Evolutionary conservation across 192 early-diverging fungal species (phyloP).

Genomic region (Gonapodya sp.): DNA sequence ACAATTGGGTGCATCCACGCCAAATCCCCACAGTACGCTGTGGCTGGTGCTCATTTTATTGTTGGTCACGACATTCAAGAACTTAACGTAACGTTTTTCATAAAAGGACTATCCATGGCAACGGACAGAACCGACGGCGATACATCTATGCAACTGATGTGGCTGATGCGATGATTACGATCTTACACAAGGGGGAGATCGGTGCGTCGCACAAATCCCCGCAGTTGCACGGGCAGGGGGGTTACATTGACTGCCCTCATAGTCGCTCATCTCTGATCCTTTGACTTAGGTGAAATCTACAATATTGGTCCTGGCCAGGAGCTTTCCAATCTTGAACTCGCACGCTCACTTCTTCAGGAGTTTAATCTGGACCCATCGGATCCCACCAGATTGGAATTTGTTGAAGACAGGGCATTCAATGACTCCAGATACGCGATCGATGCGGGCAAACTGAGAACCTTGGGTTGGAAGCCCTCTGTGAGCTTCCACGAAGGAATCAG

Average conservation of each 20-base stretch:
- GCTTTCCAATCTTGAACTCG: constrained; percentile 57
- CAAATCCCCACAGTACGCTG: neutral
- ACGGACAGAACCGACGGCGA: constrained; percentile 59
- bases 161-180: constrained; percentile 53
- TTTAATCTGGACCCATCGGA: constrained; percentile 32
- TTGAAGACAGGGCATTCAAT: constrained; percentile 68
- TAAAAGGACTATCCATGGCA: constrained; percentile 56
- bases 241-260: too few relatives aligned
- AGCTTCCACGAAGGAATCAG: constrained; percentile 50
- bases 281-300: constrained; percentile 43
- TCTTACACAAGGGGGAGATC: constrained; percentile 51
- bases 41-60: constrained; percentile 13
- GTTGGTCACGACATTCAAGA: neutral
- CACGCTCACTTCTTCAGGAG: constrained; percentile 39
- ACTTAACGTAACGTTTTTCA: too few relatives aligned
- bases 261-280: too few relatives aligned
- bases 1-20: too few relatives aligned
- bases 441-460: constrained; percentile 46
- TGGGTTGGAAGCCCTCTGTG: constrained; percentile 60
- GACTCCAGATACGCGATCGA: constrained; percentile 69
- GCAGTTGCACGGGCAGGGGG: too few relatives aligned
- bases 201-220: constrained; percentile 30
- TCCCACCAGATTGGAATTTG: constrained; percentile 47
- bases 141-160: constrained; percentile 67
- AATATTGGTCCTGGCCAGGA: constrained; percentile 68